Evolutionary conservation across 768 basidiomycete genomes (phyloP).

Genomic region (Tulasnella sp.): DNA sequence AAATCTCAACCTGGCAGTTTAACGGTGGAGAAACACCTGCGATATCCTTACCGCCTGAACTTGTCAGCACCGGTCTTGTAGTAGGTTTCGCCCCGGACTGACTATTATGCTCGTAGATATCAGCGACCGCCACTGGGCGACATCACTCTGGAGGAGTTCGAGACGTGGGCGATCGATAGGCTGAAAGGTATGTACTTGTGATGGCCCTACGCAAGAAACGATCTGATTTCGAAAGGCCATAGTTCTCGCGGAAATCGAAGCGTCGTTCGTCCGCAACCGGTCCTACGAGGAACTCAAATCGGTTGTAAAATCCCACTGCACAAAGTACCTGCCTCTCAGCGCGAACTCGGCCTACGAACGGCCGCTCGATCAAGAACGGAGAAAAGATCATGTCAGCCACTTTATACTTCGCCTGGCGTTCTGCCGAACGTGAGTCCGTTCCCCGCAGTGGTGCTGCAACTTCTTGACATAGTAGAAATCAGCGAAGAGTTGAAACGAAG

Average conservation of each 20-base stretch:
- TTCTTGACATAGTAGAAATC: neutral
- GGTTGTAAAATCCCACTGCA: slow-evolving; percentile 50
- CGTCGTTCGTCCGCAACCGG: slow-evolving; percentile 71
- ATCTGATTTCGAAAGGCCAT: neutral
- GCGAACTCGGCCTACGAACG: slow-evolving; percentile 35
- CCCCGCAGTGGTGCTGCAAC: neutral
- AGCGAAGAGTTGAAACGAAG: slow-evolving; percentile 84
- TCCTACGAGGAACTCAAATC: slow-evolving; percentile 63
- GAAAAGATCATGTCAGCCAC: slow-evolving; percentile 80
- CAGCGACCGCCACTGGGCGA: slow-evolving; percentile 74
- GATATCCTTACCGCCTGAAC: too few species aligned
- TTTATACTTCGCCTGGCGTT: slow-evolving; percentile 91
- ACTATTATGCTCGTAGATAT: too few species aligned
- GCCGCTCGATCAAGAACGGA: slow-evolving; percentile 50
- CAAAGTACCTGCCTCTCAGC: slow-evolving; percentile 64
- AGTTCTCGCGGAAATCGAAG: slow-evolving; percentile 82
- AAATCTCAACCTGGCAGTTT: too few species aligned
- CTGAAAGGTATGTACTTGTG: slow-evolving; percentile 37
- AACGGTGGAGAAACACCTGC: too few species aligned
- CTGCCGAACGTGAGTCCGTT: slow-evolving; percentile 73
- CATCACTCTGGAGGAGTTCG: slow-evolving; percentile 91
- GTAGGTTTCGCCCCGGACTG: too few species aligned
- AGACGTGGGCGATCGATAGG: slow-evolving; percentile 76
- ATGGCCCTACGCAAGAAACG: neutral
- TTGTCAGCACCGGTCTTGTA: too few species aligned